phyloP scores from a whole-genome alignment of 2,329 filamentous ascomycete species.

The Fusarium fracticaudum region DNA sequence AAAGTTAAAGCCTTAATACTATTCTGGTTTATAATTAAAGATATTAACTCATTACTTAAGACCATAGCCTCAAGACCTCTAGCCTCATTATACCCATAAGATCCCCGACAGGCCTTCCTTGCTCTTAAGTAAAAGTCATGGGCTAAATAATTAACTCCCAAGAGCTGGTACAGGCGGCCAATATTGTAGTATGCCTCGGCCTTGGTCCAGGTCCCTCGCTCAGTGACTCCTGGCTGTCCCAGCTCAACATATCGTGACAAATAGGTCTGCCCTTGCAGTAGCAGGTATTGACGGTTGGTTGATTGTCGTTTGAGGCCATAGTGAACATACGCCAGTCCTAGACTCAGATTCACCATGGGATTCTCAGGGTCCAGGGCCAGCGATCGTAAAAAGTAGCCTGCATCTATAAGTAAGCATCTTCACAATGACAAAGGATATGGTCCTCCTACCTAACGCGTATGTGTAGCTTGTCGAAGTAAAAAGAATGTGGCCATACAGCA shows the following conservation, averaged over 20 bases:
- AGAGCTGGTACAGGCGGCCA: conserved; percentile 50
- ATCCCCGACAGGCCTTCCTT: conserved; percentile 13
- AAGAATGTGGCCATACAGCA: conserved; percentile 90
- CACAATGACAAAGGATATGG: background rate
- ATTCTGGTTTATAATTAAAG: conserved; percentile 46
- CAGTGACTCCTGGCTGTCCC: background rate
- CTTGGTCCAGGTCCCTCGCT: conserved; percentile 8
- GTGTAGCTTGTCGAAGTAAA: conserved; percentile 85
- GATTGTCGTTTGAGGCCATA: conserved; percentile 89
- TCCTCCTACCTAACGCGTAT: conserved; percentile 75
- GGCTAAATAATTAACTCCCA: conserved; percentile 63
- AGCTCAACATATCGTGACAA: conserved; percentile 58
- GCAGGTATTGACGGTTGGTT: conserved; percentile 87
- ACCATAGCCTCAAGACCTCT: conserved; percentile 45
- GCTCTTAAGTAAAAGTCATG: conserved; percentile 72
- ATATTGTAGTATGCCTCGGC: conserved; percentile 53
- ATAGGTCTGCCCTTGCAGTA: conserved; percentile 86
- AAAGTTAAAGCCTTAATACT: conserved; percentile 41
- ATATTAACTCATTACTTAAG: conserved; percentile 47
- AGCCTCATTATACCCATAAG: background rate
- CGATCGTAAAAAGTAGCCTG: conserved; percentile 84
- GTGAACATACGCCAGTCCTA: conserved; percentile 87
- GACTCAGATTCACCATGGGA: conserved; percentile 79
- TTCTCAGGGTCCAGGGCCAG: conserved; percentile 79
- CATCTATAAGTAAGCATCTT: background rate